Conservation (phyloP, 1,284 basidiomycete species). For the Hortiboletus rubellus region DNA sequence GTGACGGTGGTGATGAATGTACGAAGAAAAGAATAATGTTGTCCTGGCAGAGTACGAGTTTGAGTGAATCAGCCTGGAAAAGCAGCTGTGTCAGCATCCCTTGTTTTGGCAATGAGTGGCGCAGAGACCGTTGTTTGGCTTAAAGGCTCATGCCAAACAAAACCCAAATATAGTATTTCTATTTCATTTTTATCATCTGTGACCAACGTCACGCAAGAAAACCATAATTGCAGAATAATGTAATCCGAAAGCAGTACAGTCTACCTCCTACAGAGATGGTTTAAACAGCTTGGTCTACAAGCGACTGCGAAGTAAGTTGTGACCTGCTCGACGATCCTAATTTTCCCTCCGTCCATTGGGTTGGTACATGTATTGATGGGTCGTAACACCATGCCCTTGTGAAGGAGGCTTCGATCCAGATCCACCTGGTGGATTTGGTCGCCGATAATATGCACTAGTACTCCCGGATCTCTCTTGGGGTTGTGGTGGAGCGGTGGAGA, state of each 20-base stretch:
- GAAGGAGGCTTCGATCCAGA: conserved; percentile 36
- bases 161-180: conserved; percentile 1
- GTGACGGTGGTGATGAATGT: conserved; percentile 10
- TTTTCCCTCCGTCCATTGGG: conserved; percentile 40
- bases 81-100: conserved; percentile 25
- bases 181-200: conserved; percentile 3
- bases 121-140: conserved; percentile 21
- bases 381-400: conserved; percentile 34
- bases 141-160: conserved; percentile 30
- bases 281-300: conserved; percentile 8
- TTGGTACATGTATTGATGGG: conserved; percentile 48
- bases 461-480: conserved; percentile 32
- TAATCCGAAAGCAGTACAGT: conserved; percentile 14
- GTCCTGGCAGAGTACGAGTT: conserved; percentile 24
- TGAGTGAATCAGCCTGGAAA: conserved; percentile 22
- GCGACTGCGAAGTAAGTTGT: conserved; percentile 1
- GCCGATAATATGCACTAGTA: conserved; percentile 37
- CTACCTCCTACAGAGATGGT: not conserved
- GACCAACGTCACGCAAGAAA: conserved; percentile 20
- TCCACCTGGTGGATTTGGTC: conserved; percentile 32
- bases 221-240: conserved; percentile 11
- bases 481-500: conserved; percentile 31
- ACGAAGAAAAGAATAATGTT: conserved; percentile 21
- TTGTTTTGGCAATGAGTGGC: conserved; percentile 24
- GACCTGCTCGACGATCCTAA: conserved; percentile 11